Evolutionary conservation across 2,329 filamentous ascomycete species (phyloP).

Genomic region (Penicillium vulpinum): DNA sequence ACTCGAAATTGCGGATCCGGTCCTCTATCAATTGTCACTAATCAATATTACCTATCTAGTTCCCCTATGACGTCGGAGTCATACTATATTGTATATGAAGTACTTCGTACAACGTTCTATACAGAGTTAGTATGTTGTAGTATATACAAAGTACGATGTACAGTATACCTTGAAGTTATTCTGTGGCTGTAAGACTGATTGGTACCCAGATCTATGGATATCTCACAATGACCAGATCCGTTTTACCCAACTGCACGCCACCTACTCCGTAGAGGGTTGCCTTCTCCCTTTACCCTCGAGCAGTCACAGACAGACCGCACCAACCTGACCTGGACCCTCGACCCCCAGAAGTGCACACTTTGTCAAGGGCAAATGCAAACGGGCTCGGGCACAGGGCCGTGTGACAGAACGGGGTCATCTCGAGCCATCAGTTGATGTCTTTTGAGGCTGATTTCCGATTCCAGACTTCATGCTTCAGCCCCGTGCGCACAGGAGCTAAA

Average conservation of each 20-base stretch:
- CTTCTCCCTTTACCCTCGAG: not conserved
- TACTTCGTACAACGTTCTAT: not conserved
- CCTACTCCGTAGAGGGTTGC: conserved; percentile 1
- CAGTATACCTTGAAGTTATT: not conserved
- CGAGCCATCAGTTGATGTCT: conserved; percentile 8
- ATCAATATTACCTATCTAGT: not conserved
- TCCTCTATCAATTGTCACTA: not conserved
- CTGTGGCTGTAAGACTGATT: not conserved
- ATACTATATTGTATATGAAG: not conserved
- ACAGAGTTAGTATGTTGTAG: too few relatives aligned
- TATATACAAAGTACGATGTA: too few relatives aligned
- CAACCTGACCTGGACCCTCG: not conserved
- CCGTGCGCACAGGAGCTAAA: conserved; percentile 1
- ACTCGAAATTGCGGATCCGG: not conserved
- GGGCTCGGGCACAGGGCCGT: conserved; percentile 1
- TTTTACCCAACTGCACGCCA: conserved; percentile 1
- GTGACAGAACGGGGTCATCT: conserved; percentile 7
- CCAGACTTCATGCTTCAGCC: conserved; percentile 5
- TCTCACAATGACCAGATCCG: not conserved
- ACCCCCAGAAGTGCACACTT: not conserved
- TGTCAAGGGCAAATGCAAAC: not conserved
- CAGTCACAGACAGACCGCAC: not conserved
- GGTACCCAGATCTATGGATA: conserved; percentile 4
- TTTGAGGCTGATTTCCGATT: conserved; percentile 8
- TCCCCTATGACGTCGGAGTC: not conserved